Evolutionary conservation across 2,329 filamentous ascomycete species (phyloP), one percentile per base, ranked within the genome.

Genomic region (Sclerotinia nivalis): DNA sequence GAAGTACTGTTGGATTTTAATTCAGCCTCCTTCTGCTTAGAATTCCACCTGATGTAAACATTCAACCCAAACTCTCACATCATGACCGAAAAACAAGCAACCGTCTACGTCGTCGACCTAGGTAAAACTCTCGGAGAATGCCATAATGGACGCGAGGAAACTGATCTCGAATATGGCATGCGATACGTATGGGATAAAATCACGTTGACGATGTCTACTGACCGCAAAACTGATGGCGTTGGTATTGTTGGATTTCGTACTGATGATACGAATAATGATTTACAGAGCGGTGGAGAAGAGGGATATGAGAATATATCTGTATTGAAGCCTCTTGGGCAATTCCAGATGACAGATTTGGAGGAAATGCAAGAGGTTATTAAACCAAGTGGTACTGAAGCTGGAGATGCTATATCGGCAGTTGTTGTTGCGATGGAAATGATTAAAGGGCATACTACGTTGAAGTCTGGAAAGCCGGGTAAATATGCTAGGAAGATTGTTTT

Each of bases 141-240:
- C 75, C 87, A 88, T 75, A 85, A 88, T 81, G 93, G 91, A 37
- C 89, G 96, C 74, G 79, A 83, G 28, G 87, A 95, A 79, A 91
- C 91, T 4, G 91, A 98, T 79, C 86, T 99, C 25, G 93, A 97
- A 71, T 99, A 91, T 88, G 88, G 89, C 61, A 89, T 98, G 88
- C 88, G 88, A 72, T 99, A 97, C 81, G 87, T 98, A 64, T 99
- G 95, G 94, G 95, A 98, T 84, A 96, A 92, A 79, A 91, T 96
- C 74, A 90, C 90, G 7, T 88, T 87, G 10, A 93, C 89, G 4
- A 90, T 93, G 80, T 81, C 85, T 59, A 79, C 79, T 43, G 89
- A 88, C 40, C 87, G 92, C 64, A 95, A 93, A 79, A 93, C 90
- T 0, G 87, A 88, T 76, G 87, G 86, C 31, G 82, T 93, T 59